Evolutionary conservation across 139 green algal species (phyloP), one percentile per base, ranked within the genome.

Genomic region (Desmodesmus armatus): DNA sequence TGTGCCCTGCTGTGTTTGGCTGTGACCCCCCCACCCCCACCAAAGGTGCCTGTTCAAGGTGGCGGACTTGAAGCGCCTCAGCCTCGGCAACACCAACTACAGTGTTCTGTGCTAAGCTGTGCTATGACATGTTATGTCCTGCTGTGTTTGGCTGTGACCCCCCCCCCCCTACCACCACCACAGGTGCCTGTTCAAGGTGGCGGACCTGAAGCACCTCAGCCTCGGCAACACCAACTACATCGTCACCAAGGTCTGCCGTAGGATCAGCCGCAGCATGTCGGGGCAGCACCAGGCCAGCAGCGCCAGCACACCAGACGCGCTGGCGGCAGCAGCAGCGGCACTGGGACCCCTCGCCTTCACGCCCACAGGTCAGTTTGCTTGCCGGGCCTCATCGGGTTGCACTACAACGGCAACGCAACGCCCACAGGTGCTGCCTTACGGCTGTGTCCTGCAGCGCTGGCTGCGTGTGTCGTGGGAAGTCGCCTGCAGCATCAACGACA

Each of bases 11-110:
- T 75, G 33, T 23, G n/a, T n/a, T n/a, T n/a, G n/a, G n/a, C n/a
- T n/a, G n/a, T n/a, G n/a, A n/a, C n/a, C n/a, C n/a, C n/a, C n/a
- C n/a, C n/a, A n/a, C n/a, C n/a, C 37, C 53, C n/a, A n/a, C n/a
- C n/a, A n/a, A n/a, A 89, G 85, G 72, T 88, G 84, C 40, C n/a
- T 84, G 31, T 88, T 83, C 76, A 80, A 73, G 70, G 75, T 66
- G 5, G 84, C 84, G 27, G 84, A 78, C 62, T 63, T 75, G 66
- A 23, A 53, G 60, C 58, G 77, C 62, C 62, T 84, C 4, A 84
- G 49, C 62, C 78, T 84, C 6, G 78, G 78, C 62, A 84, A 77
- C 25, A 63, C 76, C 7, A 51, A 39, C 78, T 84, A 77, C 63
- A 76, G n/a, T n/a, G 55, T 65, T 23, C 2, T 65, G 7, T 9